Percentiles rank a stretch among this genome's conserved stretches.
phyloP scores from a whole-genome alignment of 1,284 basidiomycete species.

The Pholiota adiposa region DNA sequence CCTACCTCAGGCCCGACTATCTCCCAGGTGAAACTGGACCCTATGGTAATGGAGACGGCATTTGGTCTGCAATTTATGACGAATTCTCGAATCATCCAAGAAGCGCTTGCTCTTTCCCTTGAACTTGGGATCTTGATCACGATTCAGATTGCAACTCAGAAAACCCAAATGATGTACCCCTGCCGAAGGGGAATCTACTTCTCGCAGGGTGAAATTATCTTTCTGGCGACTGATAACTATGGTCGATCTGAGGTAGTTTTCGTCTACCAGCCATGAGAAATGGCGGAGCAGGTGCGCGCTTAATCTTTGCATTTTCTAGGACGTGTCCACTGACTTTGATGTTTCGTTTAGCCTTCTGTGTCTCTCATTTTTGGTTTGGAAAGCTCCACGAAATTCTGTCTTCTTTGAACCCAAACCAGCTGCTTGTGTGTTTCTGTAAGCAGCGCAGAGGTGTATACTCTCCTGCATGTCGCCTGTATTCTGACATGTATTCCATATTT shows the following conservation, averaged over 20 bases:
- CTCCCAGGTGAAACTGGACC: constrained; percentile 37
- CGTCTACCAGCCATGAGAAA: not conserved
- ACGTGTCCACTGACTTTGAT: too few relatives aligned
- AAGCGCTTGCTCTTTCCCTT: constrained; percentile 40
- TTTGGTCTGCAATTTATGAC: constrained; percentile 34
- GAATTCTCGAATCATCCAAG: constrained; percentile 34
- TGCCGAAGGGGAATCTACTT: not conserved
- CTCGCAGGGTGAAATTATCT: constrained; percentile 25
- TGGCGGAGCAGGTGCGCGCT: too few relatives aligned
- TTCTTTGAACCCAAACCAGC: not conserved
- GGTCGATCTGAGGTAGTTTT: constrained; percentile 11
- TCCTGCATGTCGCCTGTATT: not conserved
- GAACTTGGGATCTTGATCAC: constrained; percentile 38
- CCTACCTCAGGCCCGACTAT: constrained; percentile 25
- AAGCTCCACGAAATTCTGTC: not conserved
- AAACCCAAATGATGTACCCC: constrained; percentile 11
- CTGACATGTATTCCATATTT: not conserved
- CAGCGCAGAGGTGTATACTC: not conserved
- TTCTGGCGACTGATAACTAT: constrained; percentile 26
- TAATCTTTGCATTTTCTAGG: too few relatives aligned
- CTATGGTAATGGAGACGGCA: constrained; percentile 30
- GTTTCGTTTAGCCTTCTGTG: too few relatives aligned
- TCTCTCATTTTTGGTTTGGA: not conserved
- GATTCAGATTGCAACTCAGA: constrained; percentile 28
- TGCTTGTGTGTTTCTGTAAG: not conserved